Base-by-base conservation (phyloP, 202 grass and related monocot species). In the Setaria italica region DNA sequence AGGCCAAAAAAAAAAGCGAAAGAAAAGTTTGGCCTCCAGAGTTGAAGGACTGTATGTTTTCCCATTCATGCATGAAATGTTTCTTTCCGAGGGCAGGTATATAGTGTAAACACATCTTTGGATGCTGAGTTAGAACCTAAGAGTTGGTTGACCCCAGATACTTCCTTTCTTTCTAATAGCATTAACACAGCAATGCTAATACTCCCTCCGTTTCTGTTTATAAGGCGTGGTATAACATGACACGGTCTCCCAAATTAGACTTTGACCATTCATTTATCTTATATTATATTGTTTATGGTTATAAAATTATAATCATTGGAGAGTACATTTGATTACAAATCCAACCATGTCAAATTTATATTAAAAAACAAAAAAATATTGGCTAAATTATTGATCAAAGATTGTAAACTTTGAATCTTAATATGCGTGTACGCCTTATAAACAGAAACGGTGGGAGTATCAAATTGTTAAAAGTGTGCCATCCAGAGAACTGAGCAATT, bases 71-170 rank as follows among this genome's bases (percentile, higher is more conserved):
- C 3, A 37, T 55, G 25, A 55, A 7, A 48, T 0, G 17, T 48
- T 11, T 72, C 6, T 78, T 82, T 48, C 13, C 20, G 64, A 33
- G 34, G 35, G 1, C 6, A 70, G 42, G 53, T 20, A 76, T 30
- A 14, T 60, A 20, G 46, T 37, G 45, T 34, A 85, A 70, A 71
- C 4, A 29, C 11, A 81, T 63, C 1, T 76, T 39, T 55, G 13
- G 32, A 25, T 29, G 15, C 75, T 57, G 62, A 32, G 4, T 13
- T 65, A 5, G 34, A 62, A 88, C 14, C 67, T 79, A 65, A 71
- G 42, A 9, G 67, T 58, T 17, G 32, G 16, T 41, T 51, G 20
- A 33, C 32, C 2, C 32, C 19, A 62, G n/a, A 72, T 33, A 33
- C 29, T 39, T 68, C 8, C 37, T 6, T 25, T 17, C 45, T 56